Percentiles rank a stretch among this genome's conserved stretches.
These are phyloP conservation scores for Hevea brasiliensis DNA, from an alignment of 345 rosid genomes.

Conservation along the genomic window DNA sequence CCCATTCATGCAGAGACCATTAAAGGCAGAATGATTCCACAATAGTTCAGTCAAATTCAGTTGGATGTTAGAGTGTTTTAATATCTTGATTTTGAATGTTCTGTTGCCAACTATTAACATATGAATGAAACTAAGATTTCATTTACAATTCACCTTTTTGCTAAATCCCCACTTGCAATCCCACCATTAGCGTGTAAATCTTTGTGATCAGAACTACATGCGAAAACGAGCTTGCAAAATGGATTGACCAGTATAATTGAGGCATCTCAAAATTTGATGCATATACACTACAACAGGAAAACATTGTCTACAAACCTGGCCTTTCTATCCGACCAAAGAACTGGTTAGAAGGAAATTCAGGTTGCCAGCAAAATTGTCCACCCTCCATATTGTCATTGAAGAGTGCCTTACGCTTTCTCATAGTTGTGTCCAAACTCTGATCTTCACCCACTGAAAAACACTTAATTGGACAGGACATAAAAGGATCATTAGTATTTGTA, in stretches of 20 bases:
- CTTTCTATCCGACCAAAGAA: slow-evolving; percentile 32
- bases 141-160: slow-evolving; percentile 21
- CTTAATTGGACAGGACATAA: slow-evolving; percentile 32
- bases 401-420: slow-evolving; percentile 50
- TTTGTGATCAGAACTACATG: slow-evolving; percentile 26
- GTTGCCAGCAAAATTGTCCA: slow-evolving; percentile 40
- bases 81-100: background rate
- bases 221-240: slow-evolving; percentile 25
- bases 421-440: slow-evolving; percentile 36
- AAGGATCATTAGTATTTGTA: slow-evolving; percentile 39
- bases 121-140: slow-evolving; percentile 12
- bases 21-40: background rate
- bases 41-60: background rate
- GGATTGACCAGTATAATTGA: slow-evolving; percentile 25
- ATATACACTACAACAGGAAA: slow-evolving; percentile 33
- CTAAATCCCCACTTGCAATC: slow-evolving; percentile 24
- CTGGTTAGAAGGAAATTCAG: slow-evolving; percentile 34
- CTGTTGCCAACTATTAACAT: slow-evolving; percentile 10
- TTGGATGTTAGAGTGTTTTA: background rate
- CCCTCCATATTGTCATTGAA: slow-evolving; percentile 43
- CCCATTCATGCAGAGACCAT: background rate
- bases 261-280: slow-evolving; percentile 30
- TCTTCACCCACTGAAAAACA: slow-evolving; percentile 38
- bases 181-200: slow-evolving; percentile 19
- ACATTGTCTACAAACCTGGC: slow-evolving; percentile 50